Evolutionary conservation across 179 eudicot genomes (phyloP).

Genomic region (Nepenthes alata): DNA sequence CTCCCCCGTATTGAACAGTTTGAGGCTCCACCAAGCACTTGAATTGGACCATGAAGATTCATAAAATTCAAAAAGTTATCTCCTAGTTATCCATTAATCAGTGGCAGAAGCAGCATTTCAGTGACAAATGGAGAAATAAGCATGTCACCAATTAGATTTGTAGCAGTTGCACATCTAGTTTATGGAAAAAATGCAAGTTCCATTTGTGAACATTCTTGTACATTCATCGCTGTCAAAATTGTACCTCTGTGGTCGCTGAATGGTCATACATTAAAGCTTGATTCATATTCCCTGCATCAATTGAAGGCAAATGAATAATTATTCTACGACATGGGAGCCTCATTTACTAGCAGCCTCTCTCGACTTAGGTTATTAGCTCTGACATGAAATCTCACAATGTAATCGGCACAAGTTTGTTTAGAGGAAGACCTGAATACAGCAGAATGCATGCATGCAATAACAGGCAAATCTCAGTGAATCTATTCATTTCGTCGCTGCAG

Average conservation of each 20-base stretch:
- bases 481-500: too few relatives aligned
- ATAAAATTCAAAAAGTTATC: background rate
- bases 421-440: background rate
- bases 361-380: too few relatives aligned
- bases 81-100: background rate
- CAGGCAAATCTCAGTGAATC: slow-evolving; percentile 10
- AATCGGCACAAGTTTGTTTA: too few relatives aligned
- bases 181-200: too few relatives aligned
- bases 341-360: too few relatives aligned
- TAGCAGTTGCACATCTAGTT: background rate
- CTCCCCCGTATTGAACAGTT: slow-evolving; percentile 41
- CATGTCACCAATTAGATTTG: background rate
- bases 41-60: background rate
- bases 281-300: slow-evolving; percentile 20
- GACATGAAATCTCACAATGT: too few relatives aligned
- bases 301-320: too few relatives aligned
- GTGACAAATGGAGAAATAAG: background rate
- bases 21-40: slow-evolving; percentile 41
- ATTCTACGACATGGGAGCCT: too few relatives aligned
- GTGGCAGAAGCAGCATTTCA: background rate
- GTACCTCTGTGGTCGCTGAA: slow-evolving; percentile 40
- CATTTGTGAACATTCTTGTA: background rate
- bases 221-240: background rate
- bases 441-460: slow-evolving; percentile 17
- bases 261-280: slow-evolving; percentile 27